Conservation (phyloP, 208 protist genomes). For the Angomonas deanei region DNA sequence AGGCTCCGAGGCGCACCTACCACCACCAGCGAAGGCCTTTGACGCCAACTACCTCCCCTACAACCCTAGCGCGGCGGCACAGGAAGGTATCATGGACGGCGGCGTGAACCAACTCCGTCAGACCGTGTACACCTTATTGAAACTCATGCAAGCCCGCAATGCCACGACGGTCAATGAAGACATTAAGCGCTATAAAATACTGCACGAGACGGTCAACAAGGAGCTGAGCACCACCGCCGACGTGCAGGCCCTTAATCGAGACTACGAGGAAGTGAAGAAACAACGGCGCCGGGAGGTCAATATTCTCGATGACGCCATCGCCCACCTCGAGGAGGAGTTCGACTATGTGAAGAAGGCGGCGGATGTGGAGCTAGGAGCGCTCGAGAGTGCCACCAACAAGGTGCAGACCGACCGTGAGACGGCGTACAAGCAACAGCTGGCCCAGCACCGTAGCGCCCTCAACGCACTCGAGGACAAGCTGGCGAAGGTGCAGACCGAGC, state of each 20-base stretch:
- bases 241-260: slow-evolving; percentile 85
- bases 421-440: slow-evolving; percentile 44
- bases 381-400: slow-evolving; percentile 48
- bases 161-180: slow-evolving; percentile 86
- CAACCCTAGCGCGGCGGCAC: slow-evolving; percentile 12
- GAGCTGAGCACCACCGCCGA: slow-evolving; percentile 84
- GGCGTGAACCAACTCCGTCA: slow-evolving; percentile 31
- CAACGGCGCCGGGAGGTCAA: slow-evolving; percentile 60
- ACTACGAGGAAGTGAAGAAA: slow-evolving; percentile 70
- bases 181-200: slow-evolving; percentile 75
- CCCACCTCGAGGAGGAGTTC: slow-evolving; percentile 66
- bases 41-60: background rate
- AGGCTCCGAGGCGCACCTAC: background rate
- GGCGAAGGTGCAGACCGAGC: slow-evolving; percentile 23
- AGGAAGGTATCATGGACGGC: slow-evolving; percentile 28
- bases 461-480: slow-evolving; percentile 34
- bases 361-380: slow-evolving; percentile 65
- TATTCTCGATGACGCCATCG: slow-evolving; percentile 54
- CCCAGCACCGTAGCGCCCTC: slow-evolving; percentile 33
- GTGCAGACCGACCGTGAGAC: slow-evolving; percentile 39
- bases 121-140: slow-evolving; percentile 35
- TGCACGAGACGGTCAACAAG: slow-evolving; percentile 86
- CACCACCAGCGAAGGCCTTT: background rate
- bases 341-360: slow-evolving; percentile 59
- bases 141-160: slow-evolving; percentile 60